A percentile compares a stretch with the other conserved stretches of the same genome.
These are phyloP conservation scores for Daldinia sp. DNA, from an alignment of 2,329 filamentous ascomycete species.

Conservation along the genomic window DNA sequence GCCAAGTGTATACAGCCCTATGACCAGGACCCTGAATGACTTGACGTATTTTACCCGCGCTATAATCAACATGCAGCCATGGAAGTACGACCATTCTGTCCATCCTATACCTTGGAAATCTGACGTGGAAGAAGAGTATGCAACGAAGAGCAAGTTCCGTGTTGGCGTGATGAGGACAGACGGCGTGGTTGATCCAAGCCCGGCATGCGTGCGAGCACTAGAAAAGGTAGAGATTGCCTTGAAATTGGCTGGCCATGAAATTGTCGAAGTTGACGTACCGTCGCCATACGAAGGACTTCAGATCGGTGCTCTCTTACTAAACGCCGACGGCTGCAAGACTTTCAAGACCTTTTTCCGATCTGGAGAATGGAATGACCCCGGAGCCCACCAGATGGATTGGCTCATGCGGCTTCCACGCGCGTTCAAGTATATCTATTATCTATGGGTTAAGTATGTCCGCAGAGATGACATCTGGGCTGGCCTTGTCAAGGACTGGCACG, in stretches of 20 bases:
- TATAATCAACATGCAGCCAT: conserved; percentile 84
- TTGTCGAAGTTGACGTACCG: conserved; percentile 73
- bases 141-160: conserved; percentile 71
- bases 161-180: conserved; percentile 85
- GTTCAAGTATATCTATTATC: conserved; percentile 86
- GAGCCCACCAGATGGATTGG: conserved; percentile 78
- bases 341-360: conserved; percentile 81
- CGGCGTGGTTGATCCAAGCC: conserved; percentile 85
- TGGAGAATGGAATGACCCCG: conserved; percentile 83
- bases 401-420: conserved; percentile 80
- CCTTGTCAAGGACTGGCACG: conserved; percentile 77
- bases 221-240: conserved; percentile 78
- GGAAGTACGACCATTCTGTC: conserved; percentile 88
- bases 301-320: conserved; percentile 83
- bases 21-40: conserved; percentile 87
- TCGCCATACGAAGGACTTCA: conserved; percentile 79
- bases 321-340: conserved; percentile 84
- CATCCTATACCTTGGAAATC: conserved; percentile 86
- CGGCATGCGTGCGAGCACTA: conserved; percentile 83
- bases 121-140: conserved; percentile 69
- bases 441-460: conserved; percentile 87
- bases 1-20: conserved; percentile 89
- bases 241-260: conserved; percentile 77
- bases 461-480: conserved; percentile 83
- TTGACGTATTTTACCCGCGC: conserved; percentile 85